Conservation (phyloP, 2,329 filamentous ascomycete species). For the Acrodontium crateriforme region DNA sequence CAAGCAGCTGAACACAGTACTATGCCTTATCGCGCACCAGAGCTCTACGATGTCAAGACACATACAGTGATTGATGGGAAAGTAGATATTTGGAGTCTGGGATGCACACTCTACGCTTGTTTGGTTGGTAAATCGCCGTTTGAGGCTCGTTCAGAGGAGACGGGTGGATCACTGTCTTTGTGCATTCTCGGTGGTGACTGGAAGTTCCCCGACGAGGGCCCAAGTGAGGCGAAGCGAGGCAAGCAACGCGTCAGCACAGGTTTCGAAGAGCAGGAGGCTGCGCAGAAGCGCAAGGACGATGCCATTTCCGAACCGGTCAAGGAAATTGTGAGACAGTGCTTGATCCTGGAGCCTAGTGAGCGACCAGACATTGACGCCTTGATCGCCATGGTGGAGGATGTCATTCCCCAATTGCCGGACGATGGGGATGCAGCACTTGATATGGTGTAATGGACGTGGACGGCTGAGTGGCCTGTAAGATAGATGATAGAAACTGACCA, state of each 20-base stretch:
- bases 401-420: conserved; percentile 49
- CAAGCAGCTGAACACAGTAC: conserved; percentile 91
- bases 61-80: conserved; percentile 86
- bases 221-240: conserved; percentile 40
- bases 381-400: conserved; percentile 62
- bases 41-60: conserved; percentile 96
- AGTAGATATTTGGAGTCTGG: conserved; percentile 94
- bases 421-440: conserved; percentile 32
- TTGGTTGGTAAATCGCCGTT: conserved; percentile 94
- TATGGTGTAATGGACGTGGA: conserved; percentile 14
- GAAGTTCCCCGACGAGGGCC: conserved; percentile 84
- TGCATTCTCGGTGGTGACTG: conserved; percentile 91
- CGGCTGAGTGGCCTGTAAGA: no score
- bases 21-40: conserved; percentile 95
- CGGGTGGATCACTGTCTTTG: conserved; percentile 80
- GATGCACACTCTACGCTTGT: conserved; percentile 95
- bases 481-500: no score
- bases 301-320: conserved; percentile 69
- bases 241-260: conserved; percentile 35
- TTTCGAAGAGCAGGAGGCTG: conserved; percentile 13
- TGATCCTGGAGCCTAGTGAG: conserved; percentile 75
- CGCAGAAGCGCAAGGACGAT: conserved; percentile 27
- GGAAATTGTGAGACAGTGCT: conserved; percentile 73
- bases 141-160: conserved; percentile 90
- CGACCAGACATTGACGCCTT: conserved; percentile 77